Conservation (phyloP, 208 protist species). For the Leishmania braziliensis region DNA sequence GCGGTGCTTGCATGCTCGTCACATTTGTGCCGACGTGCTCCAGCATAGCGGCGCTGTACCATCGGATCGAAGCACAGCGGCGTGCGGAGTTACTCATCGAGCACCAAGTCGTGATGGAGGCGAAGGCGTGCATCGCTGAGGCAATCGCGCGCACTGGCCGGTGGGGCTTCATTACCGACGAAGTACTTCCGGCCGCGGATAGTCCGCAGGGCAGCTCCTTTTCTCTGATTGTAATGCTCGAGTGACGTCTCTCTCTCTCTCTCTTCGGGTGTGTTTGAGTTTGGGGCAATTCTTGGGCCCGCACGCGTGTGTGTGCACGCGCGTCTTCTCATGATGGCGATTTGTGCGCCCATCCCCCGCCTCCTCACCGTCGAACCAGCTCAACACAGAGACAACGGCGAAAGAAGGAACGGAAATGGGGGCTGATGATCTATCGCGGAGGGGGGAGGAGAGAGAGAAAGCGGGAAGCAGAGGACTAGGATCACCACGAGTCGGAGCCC, state of each 20-base stretch:
- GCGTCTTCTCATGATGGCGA: background rate
- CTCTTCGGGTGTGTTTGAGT: background rate
- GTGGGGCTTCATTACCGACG: constrained; percentile 69
- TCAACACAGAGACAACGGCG: background rate
- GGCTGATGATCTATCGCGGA: background rate
- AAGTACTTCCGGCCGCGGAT: constrained; percentile 73
- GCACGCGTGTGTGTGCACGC: background rate
- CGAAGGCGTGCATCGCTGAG: constrained; percentile 54
- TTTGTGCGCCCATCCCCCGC: background rate
- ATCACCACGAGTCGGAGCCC: background rate
- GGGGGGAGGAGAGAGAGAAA: background rate
- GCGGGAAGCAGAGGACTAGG: background rate
- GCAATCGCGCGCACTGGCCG: constrained; percentile 56
- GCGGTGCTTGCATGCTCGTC: constrained; percentile 52
- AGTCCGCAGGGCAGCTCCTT: constrained; percentile 57
- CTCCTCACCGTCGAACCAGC: background rate
- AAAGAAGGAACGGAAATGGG: background rate
- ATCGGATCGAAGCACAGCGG: constrained; percentile 37
- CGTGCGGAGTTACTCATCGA: constrained; percentile 51
- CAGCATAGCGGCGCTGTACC: constrained; percentile 45
- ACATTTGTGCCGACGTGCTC: constrained; percentile 48
- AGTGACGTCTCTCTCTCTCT: constrained; percentile 23
- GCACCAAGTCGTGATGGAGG: constrained; percentile 30
- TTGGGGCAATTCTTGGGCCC: too few relatives aligned
- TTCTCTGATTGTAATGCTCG: constrained; percentile 57